Base-by-base conservation (phyloP, 768 basidiomycete genomes). In the Pulveroboletus sp. region DNA sequence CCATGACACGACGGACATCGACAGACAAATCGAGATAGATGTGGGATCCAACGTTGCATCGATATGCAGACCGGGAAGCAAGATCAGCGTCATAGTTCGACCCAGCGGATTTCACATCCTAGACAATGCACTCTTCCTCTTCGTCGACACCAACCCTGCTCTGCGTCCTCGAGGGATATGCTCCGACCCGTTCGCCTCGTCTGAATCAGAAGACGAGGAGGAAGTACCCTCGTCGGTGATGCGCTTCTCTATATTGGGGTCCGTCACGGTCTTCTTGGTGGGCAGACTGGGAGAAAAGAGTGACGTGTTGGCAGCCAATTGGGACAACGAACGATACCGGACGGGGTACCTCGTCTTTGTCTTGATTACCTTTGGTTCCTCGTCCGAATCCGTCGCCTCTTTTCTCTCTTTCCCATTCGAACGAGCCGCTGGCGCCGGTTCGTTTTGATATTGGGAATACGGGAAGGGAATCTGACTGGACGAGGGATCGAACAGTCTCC, bases 111-210 rank as follows among this genome's bases (percentile, higher is more conserved):
- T 20, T 48, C 36, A 56, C 2, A 38, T 8, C 20, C 17, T 39
- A 27, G 54, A 53, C 40, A 60, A 43, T 3, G 55, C 20, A 24
- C 58, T 46, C 50, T 48, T 65, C 51, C 47, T 61, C 61, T 60
- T 63, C 60, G 60, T 72, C 51, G 54, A 34, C 20, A 24, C 46
- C n/a, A 59, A 64, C 2, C 82, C 83, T 32, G 86, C 86, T 50
- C 73, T 70, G 47, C 80, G 73, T 11, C 71, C 71, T 53, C 65
- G 72, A 26, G 85, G 85, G 49, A 88, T 85, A 63, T 86, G 85
- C n/a, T 77, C 58, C 16, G 67, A 65, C 26, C 50, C 54, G n/a
- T 44, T 53, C 1, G 30, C 63, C 30, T 57, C 76, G 0, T 73
- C 72, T 1, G 59, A 60, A 17, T 69, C 71, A 9, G 68, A 68